These are phyloP conservation scores for Psilocybe azurescens DNA, from an alignment of 768 basidiomycete genomes.

Conservation along the genomic window DNA sequence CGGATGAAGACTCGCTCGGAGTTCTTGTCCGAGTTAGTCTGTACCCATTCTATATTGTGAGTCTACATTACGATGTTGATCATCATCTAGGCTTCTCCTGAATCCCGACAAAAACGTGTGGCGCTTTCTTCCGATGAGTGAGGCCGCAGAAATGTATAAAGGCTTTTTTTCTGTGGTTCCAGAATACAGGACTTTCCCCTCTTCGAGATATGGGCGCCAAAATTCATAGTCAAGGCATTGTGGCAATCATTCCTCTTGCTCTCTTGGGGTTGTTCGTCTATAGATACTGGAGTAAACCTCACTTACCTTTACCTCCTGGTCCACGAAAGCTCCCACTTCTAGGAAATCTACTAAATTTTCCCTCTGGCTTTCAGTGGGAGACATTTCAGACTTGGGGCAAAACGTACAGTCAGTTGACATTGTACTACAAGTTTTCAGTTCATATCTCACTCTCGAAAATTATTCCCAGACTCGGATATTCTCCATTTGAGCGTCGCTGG, in stretches of 20 bases:
- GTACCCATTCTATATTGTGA: slow-evolving; percentile 1
- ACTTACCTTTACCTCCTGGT: slow-evolving; percentile 41
- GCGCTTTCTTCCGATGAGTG: slow-evolving; percentile 5
- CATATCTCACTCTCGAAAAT: not conserved
- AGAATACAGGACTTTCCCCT: not conserved
- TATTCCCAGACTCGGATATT: slow-evolving; percentile 24
- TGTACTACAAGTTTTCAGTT: too few species aligned
- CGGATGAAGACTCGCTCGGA: slow-evolving; percentile 4
- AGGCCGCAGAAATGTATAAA: not conserved
- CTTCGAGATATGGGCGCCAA: slow-evolving; percentile 2
- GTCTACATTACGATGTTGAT: slow-evolving; percentile 10
- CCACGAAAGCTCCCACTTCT: slow-evolving; percentile 47
- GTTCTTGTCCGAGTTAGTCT: slow-evolving; percentile 11
- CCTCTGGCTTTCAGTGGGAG: slow-evolving; percentile 45
- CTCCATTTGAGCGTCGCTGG: slow-evolving; percentile 23
- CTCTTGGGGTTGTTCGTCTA: not conserved
- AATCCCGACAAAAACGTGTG: slow-evolving; percentile 8
- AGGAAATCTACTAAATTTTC: slow-evolving; percentile 50
- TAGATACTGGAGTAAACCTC: slow-evolving; percentile 15
- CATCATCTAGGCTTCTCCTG: slow-evolving; percentile 14
- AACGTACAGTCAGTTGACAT: slow-evolving; percentile 35
- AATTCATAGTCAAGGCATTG: not conserved
- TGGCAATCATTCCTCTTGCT: not conserved
- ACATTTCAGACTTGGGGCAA: slow-evolving; percentile 45
- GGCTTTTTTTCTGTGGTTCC: not conserved